Evolutionary conservation across 1,284 basidiomycete genomes (phyloP), one percentile per base, ranked within the genome.

Genomic region (Vanrija pseudolonga): DNA sequence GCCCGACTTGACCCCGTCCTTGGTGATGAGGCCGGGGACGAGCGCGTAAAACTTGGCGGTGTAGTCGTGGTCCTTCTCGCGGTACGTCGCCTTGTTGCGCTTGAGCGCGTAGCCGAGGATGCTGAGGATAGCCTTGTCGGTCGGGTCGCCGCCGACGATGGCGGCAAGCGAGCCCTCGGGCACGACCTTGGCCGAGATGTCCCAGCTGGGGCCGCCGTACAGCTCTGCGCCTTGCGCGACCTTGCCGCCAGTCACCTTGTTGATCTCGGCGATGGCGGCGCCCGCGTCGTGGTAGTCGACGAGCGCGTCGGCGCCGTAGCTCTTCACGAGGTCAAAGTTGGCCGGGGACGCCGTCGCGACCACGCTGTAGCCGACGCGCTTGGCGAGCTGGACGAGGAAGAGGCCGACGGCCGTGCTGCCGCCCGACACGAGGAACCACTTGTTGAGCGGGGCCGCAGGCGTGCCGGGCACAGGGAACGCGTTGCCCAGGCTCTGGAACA

Each of bases 341-440:
- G 68, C 65, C 3, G 76, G 74, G 8, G 78, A 79, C 24, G 76
- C 68, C 17, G 76, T 76, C 3, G 79, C 70, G 51, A 76, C 68
- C 40, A 79, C 76, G 28, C 70, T 72, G 66, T 76, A 77, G 4
- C 80, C 80, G 0, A 74, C 60, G 6, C 73, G 53, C 50, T 73
- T 72, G 28, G 76, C 76, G 28, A 80, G 67, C 57, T 81, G 78
- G 28, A 80, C 59, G 14, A 77, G 76, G 63, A 74, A 81, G 38
- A 78, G 64, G 0, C 80, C 80, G 45, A 80, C 77, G 6, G 73
- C 65, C 8, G 76, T 73, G 19, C 77, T 67, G 9, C 77, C 80
- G 15, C 76, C 76, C 69, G 77, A 79, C 22, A 81, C 68, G 24
- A 81, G 57, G 50, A 75, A 60, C 50, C 68, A 57, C 22, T 36